Evolutionary conservation across 2,329 filamentous ascomycete genomes (phyloP).

Genomic region (Cercospora nicotianae): DNA sequence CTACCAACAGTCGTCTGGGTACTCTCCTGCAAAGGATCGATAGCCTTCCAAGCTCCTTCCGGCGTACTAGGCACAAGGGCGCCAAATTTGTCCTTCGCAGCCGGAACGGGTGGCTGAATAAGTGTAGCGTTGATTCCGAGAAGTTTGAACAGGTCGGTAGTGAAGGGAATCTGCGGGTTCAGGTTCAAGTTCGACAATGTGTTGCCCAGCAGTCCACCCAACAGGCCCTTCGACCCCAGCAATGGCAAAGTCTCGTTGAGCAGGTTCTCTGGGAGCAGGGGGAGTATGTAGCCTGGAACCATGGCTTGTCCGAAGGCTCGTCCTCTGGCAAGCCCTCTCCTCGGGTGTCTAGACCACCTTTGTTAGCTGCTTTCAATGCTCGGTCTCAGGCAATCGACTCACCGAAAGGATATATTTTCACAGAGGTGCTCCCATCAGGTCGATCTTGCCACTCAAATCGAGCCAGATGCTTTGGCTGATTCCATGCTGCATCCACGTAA

Average conservation of each 20-base stretch:
- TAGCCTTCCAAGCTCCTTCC: constrained; percentile 12
- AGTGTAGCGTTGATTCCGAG: constrained; percentile 22
- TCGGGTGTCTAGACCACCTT: not conserved
- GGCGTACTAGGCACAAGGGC: constrained; percentile 12
- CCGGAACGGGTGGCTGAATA: constrained; percentile 16
- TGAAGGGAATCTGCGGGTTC: constrained; percentile 15
- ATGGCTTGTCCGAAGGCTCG: constrained; percentile 17
- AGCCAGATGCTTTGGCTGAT: not conserved
- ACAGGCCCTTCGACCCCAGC: not conserved
- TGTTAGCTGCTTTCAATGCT: not conserved
- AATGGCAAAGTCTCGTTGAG: not conserved
- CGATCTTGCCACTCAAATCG: not conserved
- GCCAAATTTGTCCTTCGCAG: constrained; percentile 14
- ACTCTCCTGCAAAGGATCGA: constrained; percentile 18
- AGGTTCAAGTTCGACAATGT: not conserved
- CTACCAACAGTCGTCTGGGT: constrained; percentile 14
- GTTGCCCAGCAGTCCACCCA: not conserved
- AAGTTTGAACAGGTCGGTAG: constrained; percentile 18
- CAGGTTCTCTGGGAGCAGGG: constrained; percentile 17
- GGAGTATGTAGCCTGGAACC: constrained; percentile 22
- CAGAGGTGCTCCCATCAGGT: not conserved
- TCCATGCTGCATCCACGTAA: not conserved
- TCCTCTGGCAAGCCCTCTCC: not conserved
- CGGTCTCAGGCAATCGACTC: not conserved
- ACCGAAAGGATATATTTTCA: not conserved